phyloP scores from a whole-genome alignment of 2,329 filamentous ascomycete genomes.

The Zymoseptoria tritici region DNA sequence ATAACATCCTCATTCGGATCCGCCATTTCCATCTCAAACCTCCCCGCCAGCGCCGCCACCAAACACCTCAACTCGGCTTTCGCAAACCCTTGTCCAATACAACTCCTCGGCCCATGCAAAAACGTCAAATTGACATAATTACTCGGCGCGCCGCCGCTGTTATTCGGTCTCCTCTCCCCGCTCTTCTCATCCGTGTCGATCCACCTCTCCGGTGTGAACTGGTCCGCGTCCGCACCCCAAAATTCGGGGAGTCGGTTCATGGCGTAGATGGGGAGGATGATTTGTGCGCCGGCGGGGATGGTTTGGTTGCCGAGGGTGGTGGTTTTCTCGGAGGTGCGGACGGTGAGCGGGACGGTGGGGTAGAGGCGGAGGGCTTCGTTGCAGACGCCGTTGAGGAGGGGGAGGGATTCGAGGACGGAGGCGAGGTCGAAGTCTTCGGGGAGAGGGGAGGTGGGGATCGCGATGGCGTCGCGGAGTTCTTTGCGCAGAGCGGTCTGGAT shows the following conservation, averaged over 20 bases:
- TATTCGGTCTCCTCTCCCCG: conserved; percentile 30
- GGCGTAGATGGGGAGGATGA: conserved; percentile 36
- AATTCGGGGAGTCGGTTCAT: conserved; percentile 36
- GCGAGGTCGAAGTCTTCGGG: conserved; percentile 28
- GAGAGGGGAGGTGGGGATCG: conserved; percentile 32
- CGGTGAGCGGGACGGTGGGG: conserved; percentile 42
- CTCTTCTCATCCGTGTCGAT: conserved; percentile 30
- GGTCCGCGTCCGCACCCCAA: conserved; percentile 37
- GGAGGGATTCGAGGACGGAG: conserved; percentile 36
- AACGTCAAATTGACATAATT: conserved; percentile 21
- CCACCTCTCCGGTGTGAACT: conserved; percentile 41
- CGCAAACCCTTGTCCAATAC: conserved; percentile 74
- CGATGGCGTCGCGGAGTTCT: conserved; percentile 58
- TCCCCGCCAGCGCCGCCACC: conserved; percentile 23
- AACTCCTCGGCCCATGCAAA: conserved; percentile 61
- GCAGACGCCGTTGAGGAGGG: conserved; percentile 41
- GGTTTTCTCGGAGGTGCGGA: conserved; percentile 37
- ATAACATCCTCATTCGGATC: conserved; percentile 20
- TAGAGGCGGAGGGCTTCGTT: conserved; percentile 41
- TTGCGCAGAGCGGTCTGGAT: conserved; percentile 59
- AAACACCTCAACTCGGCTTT: conserved; percentile 25
- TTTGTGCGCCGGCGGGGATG: conserved; percentile 34
- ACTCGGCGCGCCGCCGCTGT: conserved; percentile 66
- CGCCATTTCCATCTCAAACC: conserved; percentile 21
- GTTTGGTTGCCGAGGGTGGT: conserved; percentile 34